A percentile compares a stretch with the other conserved stretches of the same genome.
Conservation (phyloP, 345 rosid genomes). For the Citrus maxima region DNA sequence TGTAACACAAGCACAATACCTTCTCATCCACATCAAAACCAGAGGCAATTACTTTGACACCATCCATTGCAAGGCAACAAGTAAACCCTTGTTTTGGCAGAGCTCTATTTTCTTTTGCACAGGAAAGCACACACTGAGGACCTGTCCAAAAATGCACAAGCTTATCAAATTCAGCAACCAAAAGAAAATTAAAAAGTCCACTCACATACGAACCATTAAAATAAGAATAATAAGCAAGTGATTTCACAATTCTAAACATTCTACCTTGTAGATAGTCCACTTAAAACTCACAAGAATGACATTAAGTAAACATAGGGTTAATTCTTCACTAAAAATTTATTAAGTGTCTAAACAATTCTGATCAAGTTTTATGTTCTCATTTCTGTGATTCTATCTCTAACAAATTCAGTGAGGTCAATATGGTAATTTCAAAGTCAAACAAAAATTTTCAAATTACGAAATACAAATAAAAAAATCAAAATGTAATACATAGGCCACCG, state of each 20-base stretch:
- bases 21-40: constrained; percentile 83
- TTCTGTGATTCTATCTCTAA: background rate
- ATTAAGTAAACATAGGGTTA: background rate
- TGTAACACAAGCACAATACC: constrained; percentile 35
- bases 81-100: constrained; percentile 75
- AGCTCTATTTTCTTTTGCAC: constrained; percentile 75
- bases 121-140: constrained; percentile 84
- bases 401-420: background rate
- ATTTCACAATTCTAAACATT: background rate
- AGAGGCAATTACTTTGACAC: constrained; percentile 81
- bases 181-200: background rate
- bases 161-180: background rate
- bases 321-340: background rate
- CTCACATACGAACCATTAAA: background rate
- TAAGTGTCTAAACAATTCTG: background rate
- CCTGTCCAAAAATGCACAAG: constrained; percentile 42
- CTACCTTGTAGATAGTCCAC: background rate
- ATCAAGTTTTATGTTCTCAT: background rate
- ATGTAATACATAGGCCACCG: background rate
- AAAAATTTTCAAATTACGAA: background rate
- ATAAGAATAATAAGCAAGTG: background rate
- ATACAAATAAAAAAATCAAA: background rate
- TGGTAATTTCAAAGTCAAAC: background rate
- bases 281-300: background rate
- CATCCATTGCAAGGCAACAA: constrained; percentile 96